Evolutionary conservation across 495 filamentous ascomycete species (phyloP).

Genomic region (Penicillium simplicissimum): DNA sequence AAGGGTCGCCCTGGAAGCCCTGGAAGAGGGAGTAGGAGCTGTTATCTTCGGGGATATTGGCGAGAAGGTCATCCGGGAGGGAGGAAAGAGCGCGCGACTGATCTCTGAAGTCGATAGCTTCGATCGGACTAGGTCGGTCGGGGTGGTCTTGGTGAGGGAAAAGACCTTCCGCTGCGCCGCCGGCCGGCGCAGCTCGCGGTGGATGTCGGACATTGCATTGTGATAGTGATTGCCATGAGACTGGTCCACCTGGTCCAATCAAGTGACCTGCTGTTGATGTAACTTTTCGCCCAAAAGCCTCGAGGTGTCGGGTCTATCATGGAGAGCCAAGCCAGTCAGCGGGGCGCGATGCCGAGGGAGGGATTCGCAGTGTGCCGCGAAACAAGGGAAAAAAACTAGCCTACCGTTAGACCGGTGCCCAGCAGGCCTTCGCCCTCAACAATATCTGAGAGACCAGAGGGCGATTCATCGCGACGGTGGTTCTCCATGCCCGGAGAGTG

Average conservation of each 20-base stretch:
- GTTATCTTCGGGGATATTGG: constrained; percentile 79
- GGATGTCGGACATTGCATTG: constrained; percentile 83
- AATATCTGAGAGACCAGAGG: constrained; percentile 49
- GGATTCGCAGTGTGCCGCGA: constrained; percentile 1
- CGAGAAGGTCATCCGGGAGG: constrained; percentile 86
- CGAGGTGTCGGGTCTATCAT: constrained; percentile 76
- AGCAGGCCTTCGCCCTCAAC: constrained; percentile 51
- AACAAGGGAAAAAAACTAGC: constrained; percentile 16
- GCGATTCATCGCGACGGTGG: constrained; percentile 48
- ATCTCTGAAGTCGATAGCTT: constrained; percentile 91
- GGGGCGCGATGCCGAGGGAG: constrained; percentile 8
- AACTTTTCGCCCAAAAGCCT: constrained; percentile 93
- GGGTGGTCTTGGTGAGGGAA: constrained; percentile 80
- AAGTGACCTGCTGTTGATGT: constrained; percentile 90
- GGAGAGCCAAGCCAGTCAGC: constrained; percentile 8
- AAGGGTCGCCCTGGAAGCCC: constrained; percentile 88
- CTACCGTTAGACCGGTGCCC: constrained; percentile 56
- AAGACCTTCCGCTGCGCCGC: constrained; percentile 85
- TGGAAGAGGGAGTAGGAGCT: constrained; percentile 92
- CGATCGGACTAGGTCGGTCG: constrained; percentile 89
- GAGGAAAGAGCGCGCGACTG: constrained; percentile 89
- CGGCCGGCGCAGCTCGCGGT: constrained; percentile 82
- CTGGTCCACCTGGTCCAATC: constrained; percentile 69
- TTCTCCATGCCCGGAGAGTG: constrained; percentile 45
- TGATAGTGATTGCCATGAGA: constrained; percentile 62